Evolutionary conservation across 2,329 filamentous ascomycete species (phyloP).

Genomic region (Diaporthe vaccinii): DNA sequence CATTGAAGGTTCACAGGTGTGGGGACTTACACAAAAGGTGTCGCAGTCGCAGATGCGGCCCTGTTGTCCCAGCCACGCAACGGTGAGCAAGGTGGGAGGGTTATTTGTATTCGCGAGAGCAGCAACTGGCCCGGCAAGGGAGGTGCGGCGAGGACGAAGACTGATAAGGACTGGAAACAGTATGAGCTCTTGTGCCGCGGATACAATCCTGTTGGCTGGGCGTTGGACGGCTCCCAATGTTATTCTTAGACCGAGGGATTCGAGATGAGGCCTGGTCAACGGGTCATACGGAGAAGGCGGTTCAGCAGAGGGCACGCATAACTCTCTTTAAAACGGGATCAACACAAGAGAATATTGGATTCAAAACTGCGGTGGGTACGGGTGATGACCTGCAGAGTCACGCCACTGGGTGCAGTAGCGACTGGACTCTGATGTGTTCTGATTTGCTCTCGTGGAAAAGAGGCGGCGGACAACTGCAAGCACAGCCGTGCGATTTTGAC

Average conservation of each 20-base stretch:
- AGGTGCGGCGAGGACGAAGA: neutral
- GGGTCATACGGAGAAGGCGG: constrained; percentile 5
- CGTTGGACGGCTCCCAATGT: constrained; percentile 9
- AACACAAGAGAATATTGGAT: constrained; percentile 19
- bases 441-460: constrained; percentile 25
- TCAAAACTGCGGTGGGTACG: constrained; percentile 18
- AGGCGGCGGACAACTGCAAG: constrained; percentile 30
- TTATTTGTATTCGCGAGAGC: neutral
- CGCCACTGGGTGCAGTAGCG: constrained; percentile 24
- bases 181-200: neutral
- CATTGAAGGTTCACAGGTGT: constrained; percentile 9
- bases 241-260: constrained; percentile 34
- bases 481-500: constrained; percentile 29
- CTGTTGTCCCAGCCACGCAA: constrained; percentile 4
- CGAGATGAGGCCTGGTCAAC: constrained; percentile 18
- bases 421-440: constrained; percentile 5
- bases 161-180: neutral
- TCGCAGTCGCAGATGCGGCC: constrained; percentile 23
- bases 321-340: constrained; percentile 13
- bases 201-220: constrained; percentile 13
- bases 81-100: neutral
- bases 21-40: constrained; percentile 32
- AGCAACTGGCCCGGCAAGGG: neutral
- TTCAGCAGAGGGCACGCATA: neutral
- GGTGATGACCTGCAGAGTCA: constrained; percentile 24